These are phyloP conservation scores for Serendipita indica DNA, from an alignment of 768 basidiomycete genomes.

Conservation along the genomic window DNA sequence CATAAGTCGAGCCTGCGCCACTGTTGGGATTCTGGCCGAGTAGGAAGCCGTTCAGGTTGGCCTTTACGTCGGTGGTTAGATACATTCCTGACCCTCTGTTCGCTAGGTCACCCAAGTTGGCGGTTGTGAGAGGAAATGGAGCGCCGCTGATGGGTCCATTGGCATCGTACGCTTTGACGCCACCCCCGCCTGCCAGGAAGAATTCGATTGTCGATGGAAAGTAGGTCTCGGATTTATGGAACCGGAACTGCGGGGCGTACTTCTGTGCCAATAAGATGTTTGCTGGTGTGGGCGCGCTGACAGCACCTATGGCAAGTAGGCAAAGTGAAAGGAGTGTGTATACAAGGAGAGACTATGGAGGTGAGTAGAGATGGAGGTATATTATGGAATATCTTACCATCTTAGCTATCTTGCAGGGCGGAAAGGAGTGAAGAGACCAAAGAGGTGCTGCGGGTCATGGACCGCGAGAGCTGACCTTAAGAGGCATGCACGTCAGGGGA, in stretches of 20 bases:
- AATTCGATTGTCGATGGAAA: constrained; percentile 10
- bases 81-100: constrained; percentile 3
- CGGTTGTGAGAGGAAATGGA: not conserved
- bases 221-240: constrained; percentile 11
- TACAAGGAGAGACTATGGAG: too few relatives aligned
- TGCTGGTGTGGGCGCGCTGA: not conserved
- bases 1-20: not conserved
- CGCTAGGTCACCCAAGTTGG: not conserved
- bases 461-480: too few relatives aligned
- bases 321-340: too few relatives aligned
- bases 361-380: too few relatives aligned
- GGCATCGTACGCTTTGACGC: not conserved
- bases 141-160: not conserved
- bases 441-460: too few relatives aligned
- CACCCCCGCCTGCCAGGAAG: constrained; percentile 8
- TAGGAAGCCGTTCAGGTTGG: constrained; percentile 11
- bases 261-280: constrained; percentile 10
- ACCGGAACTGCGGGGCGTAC: constrained; percentile 11
- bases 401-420: too few relatives aligned
- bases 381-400: too few relatives aligned
- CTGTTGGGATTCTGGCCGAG: constrained; percentile 9
- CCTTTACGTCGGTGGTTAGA: constrained; percentile 6
- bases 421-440: too few relatives aligned
- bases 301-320: too few relatives aligned
- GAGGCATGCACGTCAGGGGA: too few relatives aligned